Evolutionary conservation across 352 stramenopile genomes (phyloP).

Genomic region (Elongisporangium undulatum): DNA sequence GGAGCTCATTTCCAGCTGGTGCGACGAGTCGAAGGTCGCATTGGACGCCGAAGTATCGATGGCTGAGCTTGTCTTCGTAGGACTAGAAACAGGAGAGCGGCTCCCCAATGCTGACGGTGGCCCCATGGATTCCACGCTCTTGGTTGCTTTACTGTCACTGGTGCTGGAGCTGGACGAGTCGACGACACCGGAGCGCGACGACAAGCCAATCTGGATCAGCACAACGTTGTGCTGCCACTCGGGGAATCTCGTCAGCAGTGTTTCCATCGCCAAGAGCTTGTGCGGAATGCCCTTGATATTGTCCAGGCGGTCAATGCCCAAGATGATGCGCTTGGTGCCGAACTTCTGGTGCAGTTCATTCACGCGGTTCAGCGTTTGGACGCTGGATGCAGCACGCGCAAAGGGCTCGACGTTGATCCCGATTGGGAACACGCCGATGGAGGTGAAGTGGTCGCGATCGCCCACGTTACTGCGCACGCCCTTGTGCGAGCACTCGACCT

Average conservation of each 20-base stretch:
- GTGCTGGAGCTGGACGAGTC: constrained; percentile 17
- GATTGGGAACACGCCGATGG: constrained; percentile 84
- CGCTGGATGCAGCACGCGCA: constrained; percentile 47
- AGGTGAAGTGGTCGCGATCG: constrained; percentile 83
- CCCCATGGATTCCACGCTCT: background rate
- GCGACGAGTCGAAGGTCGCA: constrained; percentile 27
- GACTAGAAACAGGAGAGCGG: constrained; percentile 1
- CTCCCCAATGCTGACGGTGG: background rate
- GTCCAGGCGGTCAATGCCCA: constrained; percentile 84
- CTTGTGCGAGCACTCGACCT: constrained; percentile 67
- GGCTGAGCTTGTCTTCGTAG: constrained; percentile 17
- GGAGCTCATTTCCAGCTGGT: constrained; percentile 79
- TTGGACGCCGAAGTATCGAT: constrained; percentile 11
- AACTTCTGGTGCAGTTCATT: constrained; percentile 77
- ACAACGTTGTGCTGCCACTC: constrained; percentile 95
- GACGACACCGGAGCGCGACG: constrained; percentile 53
- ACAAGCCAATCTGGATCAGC: constrained; percentile 96
- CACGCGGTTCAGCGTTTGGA: constrained; percentile 52
- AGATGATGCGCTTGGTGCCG: constrained; percentile 74
- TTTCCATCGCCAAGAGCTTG: constrained; percentile 86
- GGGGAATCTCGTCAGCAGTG: constrained; percentile 77
- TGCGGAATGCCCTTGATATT: constrained; percentile 89
- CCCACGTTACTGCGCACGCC: constrained; percentile 65
- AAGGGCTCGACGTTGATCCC: constrained; percentile 85
- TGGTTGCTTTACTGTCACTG: constrained; percentile 12